Evolutionary conservation across 2,329 filamentous ascomycete species (phyloP), one percentile per base, ranked within the genome.

Genomic region (Tolypocladium capitatum): DNA sequence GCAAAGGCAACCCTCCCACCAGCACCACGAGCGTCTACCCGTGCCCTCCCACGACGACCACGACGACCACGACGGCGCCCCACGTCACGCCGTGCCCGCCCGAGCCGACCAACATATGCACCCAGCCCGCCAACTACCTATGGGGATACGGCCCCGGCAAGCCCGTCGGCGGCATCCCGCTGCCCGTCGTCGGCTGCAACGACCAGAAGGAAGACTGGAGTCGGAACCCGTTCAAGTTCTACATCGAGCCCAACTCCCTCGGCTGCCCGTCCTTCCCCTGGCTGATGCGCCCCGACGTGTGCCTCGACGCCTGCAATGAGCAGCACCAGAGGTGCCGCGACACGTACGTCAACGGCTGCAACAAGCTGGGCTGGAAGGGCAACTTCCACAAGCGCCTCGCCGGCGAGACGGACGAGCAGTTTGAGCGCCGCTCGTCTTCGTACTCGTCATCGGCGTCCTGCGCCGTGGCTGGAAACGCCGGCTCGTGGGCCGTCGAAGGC

Each of bases 131-230:
- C 46, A 73, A 66, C 63, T 74, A 76, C 54, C 73, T 74, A 59
- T 76, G 74, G 54, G 80, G 79, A 46, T 91, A 89, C 58, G 80
- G 77, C 1, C 80, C 83, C 2, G 77, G 82, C 33, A 80, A 68
- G 45, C 68, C 72, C 3, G 72, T 77, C 16, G 75, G 73, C 44
- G 68, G 65, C 50, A 76, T 79, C 46, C 61, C 65, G 21, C 62
- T 78, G 46, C 75, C 75, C 42, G 60, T 74, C 48, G 67, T 78
- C 31, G 71, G 69, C 24, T 79, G 75, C 67, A 79, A 77, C 60
- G 74, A 78, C 53, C 53, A 71, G 36, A 57, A 63, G 49, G 48
- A 51, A 8, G 70, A 76, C 51, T 72, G 65, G 53, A 52, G 54
- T 28, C 54, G 54, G 46, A 68, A 70, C 53, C 66, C 67, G 18